Conservation (phyloP, 164 flowering plant genomes). For the Chimonanthus salicifolius region DNA sequence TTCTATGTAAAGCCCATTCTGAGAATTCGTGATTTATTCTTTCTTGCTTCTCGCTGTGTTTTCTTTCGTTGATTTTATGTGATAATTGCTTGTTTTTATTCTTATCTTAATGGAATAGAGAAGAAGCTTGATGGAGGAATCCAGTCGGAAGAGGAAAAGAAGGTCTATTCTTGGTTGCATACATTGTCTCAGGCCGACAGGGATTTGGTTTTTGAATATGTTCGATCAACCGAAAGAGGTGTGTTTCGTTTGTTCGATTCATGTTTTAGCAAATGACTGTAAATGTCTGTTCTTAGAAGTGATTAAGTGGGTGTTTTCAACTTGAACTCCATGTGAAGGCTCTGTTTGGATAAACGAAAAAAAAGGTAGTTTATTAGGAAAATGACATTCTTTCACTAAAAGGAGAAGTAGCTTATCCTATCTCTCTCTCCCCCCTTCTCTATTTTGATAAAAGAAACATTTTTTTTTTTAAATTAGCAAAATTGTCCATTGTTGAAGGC, state of each 20-base stretch:
- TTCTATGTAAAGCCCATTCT: conserved; percentile 25
- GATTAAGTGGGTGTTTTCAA: no score
- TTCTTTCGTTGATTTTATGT: background rate
- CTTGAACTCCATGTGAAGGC: no score
- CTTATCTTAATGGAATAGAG: conserved; percentile 18
- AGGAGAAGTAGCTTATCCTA: no score
- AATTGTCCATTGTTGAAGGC: no score
- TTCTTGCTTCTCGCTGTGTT: background rate
- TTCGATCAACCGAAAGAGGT: conserved; percentile 76
- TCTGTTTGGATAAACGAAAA: no score
- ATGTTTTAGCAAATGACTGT: no score
- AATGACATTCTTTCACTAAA: no score
- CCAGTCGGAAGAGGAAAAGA: conserved; percentile 56
- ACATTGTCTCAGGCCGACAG: conserved; percentile 46
- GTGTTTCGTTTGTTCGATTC: background rate
- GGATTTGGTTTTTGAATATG: conserved; percentile 62
- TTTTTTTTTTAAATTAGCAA: no score
- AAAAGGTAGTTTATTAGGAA: no score
- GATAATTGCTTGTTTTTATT: background rate
- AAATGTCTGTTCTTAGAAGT: no score
- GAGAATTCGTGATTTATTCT: conserved; percentile 22
- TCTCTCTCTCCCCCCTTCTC: no score
- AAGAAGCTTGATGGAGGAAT: conserved; percentile 46
- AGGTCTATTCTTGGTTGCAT: conserved; percentile 60
- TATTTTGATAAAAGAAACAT: no score